A percentile compares a stretch with the other conserved stretches of the same genome.
Evolutionary conservation across 2,329 filamentous ascomycete species (phyloP).

Genomic region (Huntiella abstrusa): DNA sequence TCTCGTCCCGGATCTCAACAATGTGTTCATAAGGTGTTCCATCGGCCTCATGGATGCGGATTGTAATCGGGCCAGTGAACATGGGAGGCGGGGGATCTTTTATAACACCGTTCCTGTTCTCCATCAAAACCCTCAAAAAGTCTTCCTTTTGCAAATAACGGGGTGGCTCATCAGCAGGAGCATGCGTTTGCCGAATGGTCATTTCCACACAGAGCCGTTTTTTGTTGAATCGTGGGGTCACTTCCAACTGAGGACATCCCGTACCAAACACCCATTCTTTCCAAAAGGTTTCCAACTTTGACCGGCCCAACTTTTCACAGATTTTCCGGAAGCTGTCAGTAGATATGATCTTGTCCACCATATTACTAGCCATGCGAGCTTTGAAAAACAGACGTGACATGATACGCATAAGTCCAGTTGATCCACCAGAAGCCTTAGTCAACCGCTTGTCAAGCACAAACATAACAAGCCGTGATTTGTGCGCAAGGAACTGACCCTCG

Average conservation of each 20-base stretch:
- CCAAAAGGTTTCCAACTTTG: conserved; percentile 78
- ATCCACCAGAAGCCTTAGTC: conserved; percentile 63
- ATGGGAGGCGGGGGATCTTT: conserved; percentile 53
- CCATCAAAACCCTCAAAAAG: conserved; percentile 72
- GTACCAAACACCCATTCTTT: conserved; percentile 79
- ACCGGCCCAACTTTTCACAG: conserved; percentile 77
- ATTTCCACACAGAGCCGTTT: conserved; percentile 92
- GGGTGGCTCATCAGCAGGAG: conserved; percentile 19
- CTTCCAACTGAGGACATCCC: conserved; percentile 74
- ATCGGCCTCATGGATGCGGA: conserved; percentile 93
- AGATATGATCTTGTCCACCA: conserved; percentile 54
- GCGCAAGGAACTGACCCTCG: conserved; percentile 74
- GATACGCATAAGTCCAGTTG: conserved; percentile 66
- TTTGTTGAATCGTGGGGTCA: conserved; percentile 88
- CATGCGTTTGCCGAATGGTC: conserved; percentile 60
- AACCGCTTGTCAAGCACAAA: conserved; percentile 87
- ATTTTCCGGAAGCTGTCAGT: conserved; percentile 58
- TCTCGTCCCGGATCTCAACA: conserved; percentile 77
- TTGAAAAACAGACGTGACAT: conserved; percentile 73
- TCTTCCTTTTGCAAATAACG: conserved; percentile 42
- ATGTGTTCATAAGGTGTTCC: conserved; percentile 97
- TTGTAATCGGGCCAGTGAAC: conserved; percentile 93
- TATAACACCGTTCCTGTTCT: conserved; percentile 51
- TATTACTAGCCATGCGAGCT: conserved; percentile 46
- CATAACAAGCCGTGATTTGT: conserved; percentile 80